A percentile compares a stretch with the other conserved stretches of the same genome.
Conservation (phyloP, 768 basidiomycete species). For the Chlorophyllum brunneum region DNA sequence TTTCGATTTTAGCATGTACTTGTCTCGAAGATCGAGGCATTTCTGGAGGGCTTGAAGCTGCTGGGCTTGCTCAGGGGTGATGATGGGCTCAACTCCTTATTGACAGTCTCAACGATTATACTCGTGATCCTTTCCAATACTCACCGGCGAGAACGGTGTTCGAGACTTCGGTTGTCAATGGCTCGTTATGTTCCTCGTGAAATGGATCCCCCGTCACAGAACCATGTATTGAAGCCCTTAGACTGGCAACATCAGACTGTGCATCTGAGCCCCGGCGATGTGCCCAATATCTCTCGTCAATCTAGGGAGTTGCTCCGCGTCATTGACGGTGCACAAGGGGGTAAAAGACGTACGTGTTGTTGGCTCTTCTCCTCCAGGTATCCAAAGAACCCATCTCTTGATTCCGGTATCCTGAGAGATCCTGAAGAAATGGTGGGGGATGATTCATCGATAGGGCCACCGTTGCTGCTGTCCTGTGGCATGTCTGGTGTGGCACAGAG, state of each 20-base stretch:
- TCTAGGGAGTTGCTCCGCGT: constrained; percentile 35
- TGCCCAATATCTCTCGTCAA: constrained; percentile 70
- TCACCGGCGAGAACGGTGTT: constrained; percentile 29
- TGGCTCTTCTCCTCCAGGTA: constrained; percentile 77
- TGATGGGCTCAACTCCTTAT: constrained; percentile 23
- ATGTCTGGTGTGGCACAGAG: not conserved
- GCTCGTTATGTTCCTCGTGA: constrained; percentile 31
- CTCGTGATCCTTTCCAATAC: not conserved
- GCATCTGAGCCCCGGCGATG: constrained; percentile 62
- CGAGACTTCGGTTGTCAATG: constrained; percentile 12
- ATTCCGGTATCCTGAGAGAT: constrained; percentile 40
- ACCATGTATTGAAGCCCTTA: constrained; percentile 22
- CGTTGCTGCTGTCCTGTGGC: not conserved
- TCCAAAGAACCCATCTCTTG: constrained; percentile 73
- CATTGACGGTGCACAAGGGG: not conserved
- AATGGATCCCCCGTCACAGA: constrained; percentile 24
- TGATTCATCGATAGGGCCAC: not conserved
- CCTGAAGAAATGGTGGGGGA: constrained; percentile 10
- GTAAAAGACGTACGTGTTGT: constrained; percentile 53
- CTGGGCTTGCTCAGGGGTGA: constrained; percentile 44
- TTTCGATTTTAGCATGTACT: constrained; percentile 84
- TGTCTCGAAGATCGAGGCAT: constrained; percentile 91
- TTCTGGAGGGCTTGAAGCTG: constrained; percentile 72
- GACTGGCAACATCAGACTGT: constrained; percentile 37
- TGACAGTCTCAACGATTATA: not conserved